phyloP scores from a whole-genome alignment of 129 eudicot species.

The Chrysanthemum lavandulifolium region DNA sequence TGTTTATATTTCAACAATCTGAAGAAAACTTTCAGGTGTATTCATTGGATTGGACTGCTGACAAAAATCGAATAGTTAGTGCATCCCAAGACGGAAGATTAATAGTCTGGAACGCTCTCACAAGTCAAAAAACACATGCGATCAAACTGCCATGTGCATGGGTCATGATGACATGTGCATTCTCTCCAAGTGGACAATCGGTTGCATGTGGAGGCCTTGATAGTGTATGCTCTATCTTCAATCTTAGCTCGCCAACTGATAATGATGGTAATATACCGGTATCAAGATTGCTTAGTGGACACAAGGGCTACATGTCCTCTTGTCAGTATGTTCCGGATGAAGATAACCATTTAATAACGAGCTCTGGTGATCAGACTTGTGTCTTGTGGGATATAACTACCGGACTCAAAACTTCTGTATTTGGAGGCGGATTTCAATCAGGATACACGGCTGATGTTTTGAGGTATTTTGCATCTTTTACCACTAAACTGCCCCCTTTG shows the following conservation, averaged over 20 bases:
- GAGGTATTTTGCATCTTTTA: slow-evolving; percentile 43
- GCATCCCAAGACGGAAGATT: slow-evolving; percentile 97
- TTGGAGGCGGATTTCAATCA: slow-evolving; percentile 94
- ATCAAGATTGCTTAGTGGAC: slow-evolving; percentile 79
- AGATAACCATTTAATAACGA: slow-evolving; percentile 73
- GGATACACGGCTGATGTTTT: slow-evolving; percentile 91
- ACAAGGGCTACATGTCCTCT: slow-evolving; percentile 89
- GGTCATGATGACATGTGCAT: slow-evolving; percentile 99
- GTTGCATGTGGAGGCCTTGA: slow-evolving; percentile 99
- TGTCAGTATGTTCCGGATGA: slow-evolving; percentile 96
- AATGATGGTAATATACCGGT: slow-evolving; percentile 86
- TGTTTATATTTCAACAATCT: background rate
- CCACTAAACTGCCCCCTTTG: too few species aligned
- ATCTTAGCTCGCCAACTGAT: slow-evolving; percentile 69
- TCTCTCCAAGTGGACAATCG: slow-evolving; percentile 88
- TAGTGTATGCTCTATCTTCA: slow-evolving; percentile 85
- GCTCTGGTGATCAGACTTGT: slow-evolving; percentile 96
- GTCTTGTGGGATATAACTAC: slow-evolving; percentile 91
- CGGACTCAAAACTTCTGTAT: slow-evolving; percentile 77
- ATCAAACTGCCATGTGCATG: slow-evolving; percentile 95
- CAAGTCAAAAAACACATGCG: slow-evolving; percentile 95
- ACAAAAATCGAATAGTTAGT: slow-evolving; percentile 85
- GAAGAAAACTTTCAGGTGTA: slow-evolving; percentile 52
- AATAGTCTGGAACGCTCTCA: slow-evolving; percentile 96
- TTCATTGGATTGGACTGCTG: slow-evolving; percentile 95